Evolutionary conservation across 2,329 filamentous ascomycete species (phyloP).

Genomic region (Paracoccidioides brasiliensis): DNA sequence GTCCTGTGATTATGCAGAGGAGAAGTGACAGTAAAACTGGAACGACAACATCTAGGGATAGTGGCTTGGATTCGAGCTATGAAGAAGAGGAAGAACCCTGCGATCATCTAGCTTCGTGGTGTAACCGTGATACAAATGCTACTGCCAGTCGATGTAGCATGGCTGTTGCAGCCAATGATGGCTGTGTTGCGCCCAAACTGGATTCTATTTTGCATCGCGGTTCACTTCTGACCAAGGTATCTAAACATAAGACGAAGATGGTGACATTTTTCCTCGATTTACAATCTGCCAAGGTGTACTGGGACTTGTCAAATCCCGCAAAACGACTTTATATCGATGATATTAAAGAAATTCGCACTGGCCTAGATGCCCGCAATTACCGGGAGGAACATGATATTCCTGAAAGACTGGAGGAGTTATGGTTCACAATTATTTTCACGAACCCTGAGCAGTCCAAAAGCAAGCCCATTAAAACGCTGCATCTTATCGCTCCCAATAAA

Average conservation of each 20-base stretch:
- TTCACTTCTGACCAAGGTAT: slow-evolving; percentile 66
- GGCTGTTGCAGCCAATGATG: slow-evolving; percentile 22
- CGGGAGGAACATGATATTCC: slow-evolving; percentile 67
- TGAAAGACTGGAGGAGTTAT: slow-evolving; percentile 53
- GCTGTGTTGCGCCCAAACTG: slow-evolving; percentile 51
- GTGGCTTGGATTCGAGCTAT: slow-evolving; percentile 30
- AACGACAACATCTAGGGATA: slow-evolving; percentile 33
- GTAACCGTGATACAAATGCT: slow-evolving; percentile 29
- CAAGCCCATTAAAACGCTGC: slow-evolving; percentile 59
- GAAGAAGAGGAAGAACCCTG: slow-evolving; percentile 36
- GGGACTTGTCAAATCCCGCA: slow-evolving; percentile 64
- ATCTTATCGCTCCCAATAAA: slow-evolving; percentile 67
- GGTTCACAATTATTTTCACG: slow-evolving; percentile 84
- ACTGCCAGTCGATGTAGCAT: slow-evolving; percentile 26
- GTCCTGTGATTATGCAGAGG: slow-evolving; percentile 73
- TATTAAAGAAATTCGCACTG: slow-evolving; percentile 77
- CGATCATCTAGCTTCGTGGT: slow-evolving; percentile 30
- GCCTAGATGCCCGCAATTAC: slow-evolving; percentile 75
- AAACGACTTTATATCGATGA: slow-evolving; percentile 93
- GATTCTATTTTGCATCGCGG: slow-evolving; percentile 67
- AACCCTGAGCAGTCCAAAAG: slow-evolving; percentile 66
- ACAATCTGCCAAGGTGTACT: slow-evolving; percentile 73
- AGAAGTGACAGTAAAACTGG: slow-evolving; percentile 82
- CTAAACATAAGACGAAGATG: slow-evolving; percentile 61
- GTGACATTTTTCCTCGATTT: slow-evolving; percentile 70